phyloP scores from a whole-genome alignment of 2,329 filamentous ascomycete genomes.

The Celoporthe dispersa region DNA sequence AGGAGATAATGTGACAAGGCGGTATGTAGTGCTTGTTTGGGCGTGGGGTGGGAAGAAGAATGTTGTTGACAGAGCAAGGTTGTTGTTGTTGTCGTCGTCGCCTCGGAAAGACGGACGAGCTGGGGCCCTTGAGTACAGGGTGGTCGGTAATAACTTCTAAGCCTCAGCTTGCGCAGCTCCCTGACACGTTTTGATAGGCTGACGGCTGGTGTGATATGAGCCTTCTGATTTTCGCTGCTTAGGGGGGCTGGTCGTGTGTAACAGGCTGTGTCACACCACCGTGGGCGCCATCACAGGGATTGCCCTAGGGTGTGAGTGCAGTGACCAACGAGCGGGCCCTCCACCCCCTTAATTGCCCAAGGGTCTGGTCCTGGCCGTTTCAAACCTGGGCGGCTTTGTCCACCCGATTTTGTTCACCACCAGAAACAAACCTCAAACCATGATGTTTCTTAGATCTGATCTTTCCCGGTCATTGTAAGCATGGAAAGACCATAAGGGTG shows the following conservation, averaged over 20 bases:
- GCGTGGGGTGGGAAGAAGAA: background rate
- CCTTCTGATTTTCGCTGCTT: background rate
- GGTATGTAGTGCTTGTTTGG: background rate
- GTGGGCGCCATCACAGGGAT: conserved; percentile 5
- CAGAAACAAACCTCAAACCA: conserved; percentile 26
- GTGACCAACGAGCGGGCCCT: background rate
- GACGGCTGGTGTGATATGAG: conserved; percentile 18
- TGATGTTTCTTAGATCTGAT: background rate
- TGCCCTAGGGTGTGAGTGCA: conserved; percentile 15
- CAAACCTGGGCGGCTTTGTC: conserved; percentile 17
- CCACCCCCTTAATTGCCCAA: background rate
- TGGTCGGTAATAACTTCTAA: conserved; percentile 28
- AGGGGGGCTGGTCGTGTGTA: background rate
- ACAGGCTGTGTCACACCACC: background rate
- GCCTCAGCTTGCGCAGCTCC: conserved; percentile 29
- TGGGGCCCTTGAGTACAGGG: conserved; percentile 1
- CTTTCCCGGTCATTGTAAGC: background rate
- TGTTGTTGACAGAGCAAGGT: background rate
- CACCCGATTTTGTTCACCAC: conserved; percentile 17
- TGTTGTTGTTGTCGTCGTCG: background rate
- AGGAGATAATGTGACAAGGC: background rate
- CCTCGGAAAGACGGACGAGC: background rate
- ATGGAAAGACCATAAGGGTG: background rate
- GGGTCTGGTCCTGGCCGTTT: conserved; percentile 24
- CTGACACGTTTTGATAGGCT: conserved; percentile 6